Conservation (phyloP, 257 asterid species). For the Capsicum rhomboideum region DNA sequence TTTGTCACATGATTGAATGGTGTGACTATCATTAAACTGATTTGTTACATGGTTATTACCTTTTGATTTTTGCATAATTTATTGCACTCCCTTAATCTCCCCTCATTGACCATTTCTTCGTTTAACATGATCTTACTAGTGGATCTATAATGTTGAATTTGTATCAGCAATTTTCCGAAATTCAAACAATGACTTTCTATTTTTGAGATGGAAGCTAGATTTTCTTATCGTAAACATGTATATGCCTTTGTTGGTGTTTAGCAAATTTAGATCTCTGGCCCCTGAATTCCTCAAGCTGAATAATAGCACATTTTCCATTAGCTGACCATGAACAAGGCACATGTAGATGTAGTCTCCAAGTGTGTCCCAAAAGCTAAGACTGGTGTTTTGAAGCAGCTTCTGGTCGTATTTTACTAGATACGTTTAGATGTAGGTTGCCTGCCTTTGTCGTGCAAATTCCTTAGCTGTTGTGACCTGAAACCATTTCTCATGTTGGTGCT, state of each 20-base stretch:
- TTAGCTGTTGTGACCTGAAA: not conserved
- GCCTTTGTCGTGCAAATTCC: not conserved
- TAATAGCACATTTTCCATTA: too few species aligned
- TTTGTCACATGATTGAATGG: not conserved
- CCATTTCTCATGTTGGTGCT: constrained; percentile 8
- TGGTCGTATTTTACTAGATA: not conserved
- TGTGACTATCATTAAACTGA: not conserved
- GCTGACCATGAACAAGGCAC: not conserved
- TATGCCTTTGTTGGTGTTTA: not conserved
- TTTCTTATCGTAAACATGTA: not conserved
- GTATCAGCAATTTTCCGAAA: not conserved
- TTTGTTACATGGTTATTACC: too few species aligned
- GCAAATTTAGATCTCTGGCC: not conserved
- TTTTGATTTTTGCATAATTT: too few species aligned
- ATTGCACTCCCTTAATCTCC: not conserved
- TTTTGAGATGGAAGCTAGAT: not conserved
- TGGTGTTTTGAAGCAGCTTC: not conserved
- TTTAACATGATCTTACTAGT: not conserved
- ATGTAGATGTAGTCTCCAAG: not conserved
- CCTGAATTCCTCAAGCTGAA: too few species aligned
- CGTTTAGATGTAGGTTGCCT: not conserved
- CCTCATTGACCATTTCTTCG: not conserved
- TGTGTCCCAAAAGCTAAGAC: not conserved
- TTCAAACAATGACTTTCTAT: not conserved
- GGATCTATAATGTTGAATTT: not conserved